Evolutionary conservation across 768 basidiomycete species (phyloP).

Genomic region (Pholiota molesta): DNA sequence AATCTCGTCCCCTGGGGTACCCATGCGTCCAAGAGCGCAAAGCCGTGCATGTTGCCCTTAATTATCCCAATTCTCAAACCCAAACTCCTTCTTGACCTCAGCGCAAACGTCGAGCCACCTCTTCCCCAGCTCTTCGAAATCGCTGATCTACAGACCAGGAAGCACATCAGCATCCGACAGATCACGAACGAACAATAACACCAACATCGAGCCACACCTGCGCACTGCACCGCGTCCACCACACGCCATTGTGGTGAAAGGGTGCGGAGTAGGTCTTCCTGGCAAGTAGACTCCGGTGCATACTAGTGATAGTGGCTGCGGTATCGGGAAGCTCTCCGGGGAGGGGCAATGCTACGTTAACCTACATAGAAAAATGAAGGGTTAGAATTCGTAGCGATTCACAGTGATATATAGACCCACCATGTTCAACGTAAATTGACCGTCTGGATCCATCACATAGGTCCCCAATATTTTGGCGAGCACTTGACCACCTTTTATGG

Average conservation of each 20-base stretch:
- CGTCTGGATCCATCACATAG: slow-evolving; percentile 59
- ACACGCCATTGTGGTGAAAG: slow-evolving; percentile 40
- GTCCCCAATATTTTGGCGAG: slow-evolving; percentile 72
- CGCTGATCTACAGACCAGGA: slow-evolving; percentile 34
- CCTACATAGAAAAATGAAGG: slow-evolving; percentile 23
- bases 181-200: not conserved
- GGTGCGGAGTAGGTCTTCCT: slow-evolving; percentile 37
- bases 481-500: slow-evolving; percentile 63
- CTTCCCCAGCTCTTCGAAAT: slow-evolving; percentile 45
- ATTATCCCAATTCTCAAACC: not conserved
- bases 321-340: slow-evolving; percentile 27
- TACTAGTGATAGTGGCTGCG: slow-evolving; percentile 22
- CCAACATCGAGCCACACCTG: slow-evolving; percentile 52
- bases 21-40: too few relatives aligned
- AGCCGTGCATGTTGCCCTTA: too few relatives aligned
- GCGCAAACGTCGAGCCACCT: slow-evolving; percentile 37
- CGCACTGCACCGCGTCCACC: slow-evolving; percentile 52
- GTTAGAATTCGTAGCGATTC: not conserved
- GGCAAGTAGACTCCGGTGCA: slow-evolving; percentile 30
- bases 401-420: slow-evolving; percentile 40
- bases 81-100: slow-evolving; percentile 33
- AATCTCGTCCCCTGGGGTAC: too few relatives aligned
- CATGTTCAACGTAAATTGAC: slow-evolving; percentile 75
- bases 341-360: slow-evolving; percentile 45
- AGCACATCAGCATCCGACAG: slow-evolving; percentile 1